Evolutionary conservation across 2,329 filamentous ascomycete species (phyloP).

Genomic region (Myriosclerotinia curreyana): DNA sequence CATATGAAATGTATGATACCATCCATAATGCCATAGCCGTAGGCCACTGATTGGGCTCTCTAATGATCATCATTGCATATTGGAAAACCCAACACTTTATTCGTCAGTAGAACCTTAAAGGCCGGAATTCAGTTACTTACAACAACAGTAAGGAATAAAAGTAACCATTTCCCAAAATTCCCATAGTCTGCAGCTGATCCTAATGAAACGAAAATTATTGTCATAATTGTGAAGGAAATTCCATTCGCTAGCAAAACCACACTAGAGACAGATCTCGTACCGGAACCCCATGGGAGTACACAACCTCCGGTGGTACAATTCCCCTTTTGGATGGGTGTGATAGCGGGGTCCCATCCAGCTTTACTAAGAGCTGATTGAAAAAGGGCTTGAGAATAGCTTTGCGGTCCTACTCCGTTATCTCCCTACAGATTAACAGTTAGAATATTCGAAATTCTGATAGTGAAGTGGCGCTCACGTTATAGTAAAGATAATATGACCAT

Average conservation of each 20-base stretch:
- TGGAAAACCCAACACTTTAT: slow-evolving; percentile 42
- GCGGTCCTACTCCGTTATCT: slow-evolving; percentile 45
- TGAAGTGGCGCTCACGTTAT: slow-evolving; percentile 37
- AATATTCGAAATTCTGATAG: not conserved
- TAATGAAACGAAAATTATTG: slow-evolving; percentile 43
- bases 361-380: slow-evolving; percentile 44
- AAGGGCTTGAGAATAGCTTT: slow-evolving; percentile 43
- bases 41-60: slow-evolving; percentile 42
- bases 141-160: slow-evolving; percentile 43
- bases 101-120: not conserved
- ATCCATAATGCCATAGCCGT: slow-evolving; percentile 44
- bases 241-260: slow-evolving; percentile 45
- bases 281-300: slow-evolving; percentile 43
- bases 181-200: slow-evolving; percentile 46
- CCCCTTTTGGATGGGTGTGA: slow-evolving; percentile 31
- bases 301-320: slow-evolving; percentile 38
- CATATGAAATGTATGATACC: slow-evolving; percentile 43
- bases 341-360: slow-evolving; percentile 42
- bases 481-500: slow-evolving; percentile 47
- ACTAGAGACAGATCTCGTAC: slow-evolving; percentile 41
- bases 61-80: slow-evolving; percentile 43
- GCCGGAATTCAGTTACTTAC: slow-evolving; percentile 2
- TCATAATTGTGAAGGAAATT: slow-evolving; percentile 45
- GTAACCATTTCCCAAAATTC: slow-evolving; percentile 43
- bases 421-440: slow-evolving; percentile 28